Evolutionary conservation across 805 yeast species (phyloP).

Genomic region (Pichia rugopelliculosa): DNA sequence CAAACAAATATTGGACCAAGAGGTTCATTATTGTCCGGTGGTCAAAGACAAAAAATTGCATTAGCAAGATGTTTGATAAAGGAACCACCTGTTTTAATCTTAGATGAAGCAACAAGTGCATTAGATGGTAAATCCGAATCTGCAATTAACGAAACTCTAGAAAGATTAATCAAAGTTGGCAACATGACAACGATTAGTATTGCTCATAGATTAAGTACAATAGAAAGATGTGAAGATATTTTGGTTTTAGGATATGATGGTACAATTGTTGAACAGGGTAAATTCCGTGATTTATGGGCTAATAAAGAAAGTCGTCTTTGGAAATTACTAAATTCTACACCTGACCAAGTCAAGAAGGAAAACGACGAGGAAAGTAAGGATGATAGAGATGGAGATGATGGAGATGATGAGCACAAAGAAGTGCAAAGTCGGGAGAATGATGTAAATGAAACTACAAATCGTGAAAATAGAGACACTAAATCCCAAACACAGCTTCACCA

Average conservation of each 20-base stretch:
- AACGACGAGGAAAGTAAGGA: conserved; percentile 5
- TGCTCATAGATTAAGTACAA: conserved; percentile 87
- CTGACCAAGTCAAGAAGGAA: conserved; percentile 11
- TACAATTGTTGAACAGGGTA: conserved; percentile 68
- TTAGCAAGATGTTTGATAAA: conserved; percentile 69
- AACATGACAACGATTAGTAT: conserved; percentile 72
- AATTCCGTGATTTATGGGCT: conserved; percentile 48
- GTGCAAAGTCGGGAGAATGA: too few relatives aligned
- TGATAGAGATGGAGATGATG: conserved; percentile 2
- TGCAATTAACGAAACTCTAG: conserved; percentile 69
- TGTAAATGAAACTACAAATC: neutral
- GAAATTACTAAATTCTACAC: conserved; percentile 24
- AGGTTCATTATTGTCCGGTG: conserved; percentile 58
- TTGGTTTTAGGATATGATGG: conserved; percentile 77
- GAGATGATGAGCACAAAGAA: neutral
- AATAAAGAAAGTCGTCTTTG: conserved; percentile 30
- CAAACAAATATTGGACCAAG: conserved; percentile 83
- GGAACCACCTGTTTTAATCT: conserved; percentile 52
- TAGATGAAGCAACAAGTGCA: conserved; percentile 89
- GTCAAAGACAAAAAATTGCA: conserved; percentile 72
- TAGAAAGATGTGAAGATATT: conserved; percentile 72
- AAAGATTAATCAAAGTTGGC: conserved; percentile 37
- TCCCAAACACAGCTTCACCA: neutral
- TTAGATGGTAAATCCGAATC: conserved; percentile 83
- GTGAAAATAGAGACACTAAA: neutral